A percentile compares a stretch with the other conserved stretches of the same genome.
phyloP scores from a whole-genome alignment of 768 basidiomycete species.

The Lepiota subincarnata region DNA sequence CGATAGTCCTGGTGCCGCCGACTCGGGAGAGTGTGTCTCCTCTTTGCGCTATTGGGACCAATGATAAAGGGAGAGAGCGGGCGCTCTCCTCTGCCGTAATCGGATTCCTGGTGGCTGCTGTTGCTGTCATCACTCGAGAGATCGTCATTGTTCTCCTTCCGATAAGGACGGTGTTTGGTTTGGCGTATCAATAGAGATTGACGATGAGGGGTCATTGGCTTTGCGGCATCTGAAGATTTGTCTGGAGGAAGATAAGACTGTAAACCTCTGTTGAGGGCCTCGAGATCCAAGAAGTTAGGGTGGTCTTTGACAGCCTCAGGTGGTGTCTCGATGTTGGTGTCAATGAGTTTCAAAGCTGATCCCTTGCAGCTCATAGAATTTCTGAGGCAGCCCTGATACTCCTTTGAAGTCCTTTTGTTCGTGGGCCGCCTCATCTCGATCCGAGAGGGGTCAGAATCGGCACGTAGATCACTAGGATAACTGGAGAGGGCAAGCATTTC shows the following conservation, averaged over 20 bases:
- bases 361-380: not conserved
- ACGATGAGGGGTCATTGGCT: not conserved
- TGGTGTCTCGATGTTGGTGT: not conserved
- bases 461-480: not conserved
- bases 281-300: not conserved
- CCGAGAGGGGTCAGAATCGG: not conserved
- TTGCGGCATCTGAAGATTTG: not conserved
- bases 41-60: not conserved
- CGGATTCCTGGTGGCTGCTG: not conserved
- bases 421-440: not conserved
- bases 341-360: not conserved
- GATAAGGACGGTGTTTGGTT: not conserved
- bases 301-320: not conserved
- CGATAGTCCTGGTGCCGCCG: not conserved
- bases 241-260: not conserved
- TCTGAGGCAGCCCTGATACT: not conserved
- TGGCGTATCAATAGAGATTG: not conserved
- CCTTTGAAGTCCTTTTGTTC: not conserved
- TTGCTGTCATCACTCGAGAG: not conserved
- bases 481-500: conserved; percentile 12
- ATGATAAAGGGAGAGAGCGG: no score
- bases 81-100: not conserved
- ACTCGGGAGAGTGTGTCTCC: conserved; percentile 10
- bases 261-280: conserved; percentile 1
- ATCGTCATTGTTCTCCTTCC: not conserved